Base-by-base conservation (phyloP, 148 eudicot genomes). In the Fagopyrum esculentum region DNA sequence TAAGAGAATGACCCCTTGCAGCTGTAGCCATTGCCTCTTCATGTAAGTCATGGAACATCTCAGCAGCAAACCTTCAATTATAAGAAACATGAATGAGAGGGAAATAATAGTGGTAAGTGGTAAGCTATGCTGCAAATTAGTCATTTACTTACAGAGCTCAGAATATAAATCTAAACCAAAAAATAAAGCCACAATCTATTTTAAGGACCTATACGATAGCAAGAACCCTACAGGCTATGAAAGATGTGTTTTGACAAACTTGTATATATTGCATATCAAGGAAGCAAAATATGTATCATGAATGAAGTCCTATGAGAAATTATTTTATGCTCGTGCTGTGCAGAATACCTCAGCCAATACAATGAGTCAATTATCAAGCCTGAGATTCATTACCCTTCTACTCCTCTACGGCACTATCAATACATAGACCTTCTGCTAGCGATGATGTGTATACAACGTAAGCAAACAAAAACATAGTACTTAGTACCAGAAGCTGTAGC, bases 21-120 rank as follows among this genome's bases (percentile, higher is more conserved):
- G 99, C 91, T 22, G 98, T 92, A 75, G 85, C 84, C 92, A 89
- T 88, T 75, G 89, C 96, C 81, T 95, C 94, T 81, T 92, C 98
- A 68, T 95, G 97, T 84, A 95, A 81, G 82, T 88, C 93, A 85
- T 90, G 97, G 84, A 95, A 95, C 72, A 95, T 89, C 81, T 90
- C 99, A 26, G 97, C 93, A 84, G 99, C 99, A 88, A 95, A 95
- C 88, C 99, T 95, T 82, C 71, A 78, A 17, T 63, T 60, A 74
- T 84, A 22, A 77, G 74, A 77, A 74, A 64, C 19, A 76, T 64
- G 16, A 61, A 61, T 26, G 68, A 29, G 68, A 29, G 35, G 52
- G 13, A 26, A n/a, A 10, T 19, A 70, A 70, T 22, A 45, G 17
- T 15, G 26, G 26, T 22, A 22, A 69, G 11, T 69, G 17, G 2